Evolutionary conservation across 805 yeast genomes (phyloP).

Genomic region (Saturnispora besseyi): DNA sequence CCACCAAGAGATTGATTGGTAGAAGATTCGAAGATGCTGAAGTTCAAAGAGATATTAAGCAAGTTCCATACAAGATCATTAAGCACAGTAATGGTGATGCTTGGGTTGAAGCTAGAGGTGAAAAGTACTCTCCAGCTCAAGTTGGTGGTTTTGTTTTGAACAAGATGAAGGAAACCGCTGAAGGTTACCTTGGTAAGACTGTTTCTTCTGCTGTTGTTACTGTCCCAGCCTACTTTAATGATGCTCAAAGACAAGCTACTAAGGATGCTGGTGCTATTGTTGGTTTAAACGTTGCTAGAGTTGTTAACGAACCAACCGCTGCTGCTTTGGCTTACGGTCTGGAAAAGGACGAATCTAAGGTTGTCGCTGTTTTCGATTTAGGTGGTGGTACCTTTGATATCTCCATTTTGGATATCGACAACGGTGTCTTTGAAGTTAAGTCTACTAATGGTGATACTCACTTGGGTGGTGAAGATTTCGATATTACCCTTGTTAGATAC

Average conservation of each 20-base stretch:
- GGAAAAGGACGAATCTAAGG: conserved; percentile 51
- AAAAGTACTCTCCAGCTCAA: conserved; percentile 55
- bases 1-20: conserved; percentile 77
- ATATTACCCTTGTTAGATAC: conserved; percentile 75
- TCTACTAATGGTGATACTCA: conserved; percentile 96
- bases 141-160: conserved; percentile 68
- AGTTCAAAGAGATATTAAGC: conserved; percentile 55
- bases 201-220: conserved; percentile 87
- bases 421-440: conserved; percentile 96
- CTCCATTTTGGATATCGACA: conserved; percentile 91
- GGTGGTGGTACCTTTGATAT: conserved; percentile 99
- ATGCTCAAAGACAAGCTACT: conserved; percentile 88
- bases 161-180: conserved; percentile 98
- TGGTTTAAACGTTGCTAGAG: conserved; percentile 83
- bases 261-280: conserved; percentile 98
- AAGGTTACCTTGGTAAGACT: conserved; percentile 77
- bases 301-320: conserved; percentile 86
- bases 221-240: conserved; percentile 86
- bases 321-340: conserved; percentile 94
- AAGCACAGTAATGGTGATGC: conserved; percentile 60
- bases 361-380: conserved; percentile 90
- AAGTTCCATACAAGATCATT: conserved; percentile 56
- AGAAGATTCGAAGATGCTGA: conserved; percentile 59
- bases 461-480: conserved; percentile 90
- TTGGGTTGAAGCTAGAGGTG: conserved; percentile 45